These are phyloP conservation scores for Dovyalis caffra DNA, from an alignment of 345 rosid species.

Conservation along the genomic window DNA sequence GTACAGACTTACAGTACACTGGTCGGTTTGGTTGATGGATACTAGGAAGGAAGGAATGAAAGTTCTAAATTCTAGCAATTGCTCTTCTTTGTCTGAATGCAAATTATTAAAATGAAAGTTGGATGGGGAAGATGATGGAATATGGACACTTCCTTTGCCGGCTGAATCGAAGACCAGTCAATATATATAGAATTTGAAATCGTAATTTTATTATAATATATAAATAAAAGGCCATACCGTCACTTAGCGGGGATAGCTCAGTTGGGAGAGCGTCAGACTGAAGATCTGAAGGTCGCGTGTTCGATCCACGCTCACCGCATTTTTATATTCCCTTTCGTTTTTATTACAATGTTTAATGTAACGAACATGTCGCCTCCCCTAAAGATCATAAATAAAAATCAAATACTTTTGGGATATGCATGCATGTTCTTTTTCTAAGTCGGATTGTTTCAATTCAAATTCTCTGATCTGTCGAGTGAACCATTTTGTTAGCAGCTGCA, in stretches of 20 bases:
- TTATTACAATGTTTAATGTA: no score
- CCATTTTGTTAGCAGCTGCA: no score
- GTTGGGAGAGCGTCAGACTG: conserved; percentile 99
- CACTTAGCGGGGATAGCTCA: conserved; percentile 76
- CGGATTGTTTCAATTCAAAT: no score
- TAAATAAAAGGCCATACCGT: no score
- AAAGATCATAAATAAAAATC: no score
- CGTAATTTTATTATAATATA: no score
- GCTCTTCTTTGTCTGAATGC: background rate
- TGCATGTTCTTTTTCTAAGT: no score
- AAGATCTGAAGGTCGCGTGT: conserved; percentile 99
- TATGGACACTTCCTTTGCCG: background rate
- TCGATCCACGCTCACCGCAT: conserved; percentile 95
- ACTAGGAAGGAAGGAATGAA: background rate
- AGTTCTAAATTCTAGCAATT: background rate
- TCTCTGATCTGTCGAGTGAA: no score
- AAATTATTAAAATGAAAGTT: background rate
- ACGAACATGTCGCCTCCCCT: no score
- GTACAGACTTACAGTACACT: background rate
- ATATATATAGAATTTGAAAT: no score
- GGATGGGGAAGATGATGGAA: background rate
- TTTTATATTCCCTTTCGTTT: no score
- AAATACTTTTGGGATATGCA: no score
- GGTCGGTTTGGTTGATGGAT: background rate
- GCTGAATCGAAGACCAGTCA: background rate